Base-by-base conservation (phyloP, 73 alveolate species). In the Effrenium voratum region DNA sequence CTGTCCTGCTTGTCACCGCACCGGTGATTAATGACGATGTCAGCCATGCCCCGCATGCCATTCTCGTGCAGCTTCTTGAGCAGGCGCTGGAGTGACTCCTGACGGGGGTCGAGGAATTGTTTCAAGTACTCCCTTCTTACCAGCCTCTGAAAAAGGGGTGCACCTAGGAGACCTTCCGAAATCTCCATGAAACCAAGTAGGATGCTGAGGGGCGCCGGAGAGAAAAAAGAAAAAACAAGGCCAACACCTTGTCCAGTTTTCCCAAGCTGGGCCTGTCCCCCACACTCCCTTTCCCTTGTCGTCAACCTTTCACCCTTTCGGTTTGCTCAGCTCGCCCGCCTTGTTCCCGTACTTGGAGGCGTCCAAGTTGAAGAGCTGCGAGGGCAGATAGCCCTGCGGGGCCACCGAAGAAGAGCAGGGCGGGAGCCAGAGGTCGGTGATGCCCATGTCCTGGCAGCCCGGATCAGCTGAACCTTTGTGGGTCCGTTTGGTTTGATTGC, bases 381-480 rank as follows among this genome's bases (percentile, higher is more conserved):
- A 92, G n/a, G 98, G 98, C 70, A 92, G 40, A 41, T 92, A 92
- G 68, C 98, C 98, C 49, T 92, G 98, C 13, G 90, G 92, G 22
- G 98, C 98, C 13, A 92, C 98, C 30, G 98, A 92, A 32, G 87
- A 59, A 2, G 92, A 32, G 90, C 92, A 76, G 66, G 98, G 98
- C 22, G 98, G 98, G 66, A 92, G 81, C 98, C 98, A 92, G 41
- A 92, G 79, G 85, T 92, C 98, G 2, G 98, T 92, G 82, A 92
- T 76, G 28, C 98, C 98, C 98, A 92, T 92, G 68, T 92, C 98
- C 83, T 90, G 82, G 73, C 22, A 26, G 73, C 68, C 83, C 34
- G 40, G 77, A 55, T 22, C 12, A 57, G 3, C 72, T 22, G 72
- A 57, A 57, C 16, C 12, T 55, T 22, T 15, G 22, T 55, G 68